These are phyloP conservation scores for Rhodamnia rubescens DNA, from an alignment of 345 rosid genomes.

Conservation along the genomic window DNA sequence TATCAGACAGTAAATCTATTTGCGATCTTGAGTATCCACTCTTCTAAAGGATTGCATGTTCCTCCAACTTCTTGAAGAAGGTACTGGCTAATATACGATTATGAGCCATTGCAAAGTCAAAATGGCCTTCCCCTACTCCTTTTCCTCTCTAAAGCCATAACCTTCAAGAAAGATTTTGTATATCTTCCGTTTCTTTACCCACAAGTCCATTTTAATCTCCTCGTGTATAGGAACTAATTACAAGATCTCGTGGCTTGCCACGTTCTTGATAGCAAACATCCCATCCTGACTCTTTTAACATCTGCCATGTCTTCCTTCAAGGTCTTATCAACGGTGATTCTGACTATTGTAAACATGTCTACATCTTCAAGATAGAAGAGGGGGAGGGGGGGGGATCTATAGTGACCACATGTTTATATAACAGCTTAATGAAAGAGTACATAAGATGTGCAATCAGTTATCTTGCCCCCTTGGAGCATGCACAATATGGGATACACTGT, in stretches of 20 bases:
- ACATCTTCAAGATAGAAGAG: no score
- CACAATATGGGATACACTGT: neutral
- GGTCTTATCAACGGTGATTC: neutral
- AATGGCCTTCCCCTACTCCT: neutral
- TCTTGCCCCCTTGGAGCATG: neutral
- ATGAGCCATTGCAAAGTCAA: neutral
- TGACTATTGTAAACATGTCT: neutral
- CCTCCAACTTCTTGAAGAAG: neutral
- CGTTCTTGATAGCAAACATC: neutral
- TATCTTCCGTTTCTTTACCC: neutral
- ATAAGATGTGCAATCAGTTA: neutral
- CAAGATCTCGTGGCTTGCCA: neutral
- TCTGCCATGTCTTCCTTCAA: neutral
- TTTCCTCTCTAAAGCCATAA: neutral
- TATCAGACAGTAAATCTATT: neutral
- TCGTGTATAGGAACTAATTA: neutral
- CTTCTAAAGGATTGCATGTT: neutral
- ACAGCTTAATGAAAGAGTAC: no score
- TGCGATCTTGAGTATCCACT: neutral
- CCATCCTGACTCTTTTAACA: neutral
- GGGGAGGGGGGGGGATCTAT: no score
- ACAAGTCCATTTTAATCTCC: neutral
- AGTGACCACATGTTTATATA: no score
- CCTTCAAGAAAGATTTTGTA: neutral
- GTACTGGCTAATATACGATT: neutral